A percentile compares a stretch with the other conserved stretches of the same genome.
Evolutionary conservation across 805 yeast genomes (phyloP).

Genomic region (Pichia heedii): DNA sequence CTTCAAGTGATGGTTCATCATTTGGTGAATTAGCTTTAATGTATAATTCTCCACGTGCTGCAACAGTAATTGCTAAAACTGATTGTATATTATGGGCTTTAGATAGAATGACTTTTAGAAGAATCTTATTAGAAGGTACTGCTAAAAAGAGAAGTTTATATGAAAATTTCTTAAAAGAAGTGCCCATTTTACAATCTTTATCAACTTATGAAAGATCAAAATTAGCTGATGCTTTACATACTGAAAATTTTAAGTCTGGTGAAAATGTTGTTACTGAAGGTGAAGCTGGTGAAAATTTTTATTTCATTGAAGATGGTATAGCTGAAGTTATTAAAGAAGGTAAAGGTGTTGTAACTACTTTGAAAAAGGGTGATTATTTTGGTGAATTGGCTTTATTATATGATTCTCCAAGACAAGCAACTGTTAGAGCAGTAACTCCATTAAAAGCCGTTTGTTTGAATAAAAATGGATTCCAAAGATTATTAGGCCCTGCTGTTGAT

Average conservation of each 20-base stretch:
- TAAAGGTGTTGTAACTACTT: constrained; percentile 49
- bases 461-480: constrained; percentile 86
- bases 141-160: constrained; percentile 84
- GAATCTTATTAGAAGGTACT: constrained; percentile 84
- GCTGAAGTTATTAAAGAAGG: constrained; percentile 64
- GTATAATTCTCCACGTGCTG: constrained; percentile 98
- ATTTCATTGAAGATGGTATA: constrained; percentile 69
- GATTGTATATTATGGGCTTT: constrained; percentile 83
- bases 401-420: constrained; percentile 90
- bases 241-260: constrained; percentile 64
- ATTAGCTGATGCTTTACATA: constrained; percentile 87
- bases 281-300: constrained; percentile 70
- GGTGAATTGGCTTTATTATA: constrained; percentile 93
- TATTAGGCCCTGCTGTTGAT: constrained; percentile 90
- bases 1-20: constrained; percentile 78
- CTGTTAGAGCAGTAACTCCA: constrained; percentile 65
- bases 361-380: constrained; percentile 82
- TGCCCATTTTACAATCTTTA: constrained; percentile 68
- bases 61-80: constrained; percentile 71
- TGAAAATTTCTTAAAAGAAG: constrained; percentile 79
- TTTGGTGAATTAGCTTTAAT: constrained; percentile 96
- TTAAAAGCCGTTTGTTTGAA: constrained; percentile 89
- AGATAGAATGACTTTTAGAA: constrained; percentile 87
- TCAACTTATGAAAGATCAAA: constrained; percentile 78
- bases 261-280: constrained; percentile 78